A percentile compares a stretch with the other conserved stretches of the same genome.
Evolutionary conservation across 208 protist genomes (phyloP).

Genomic region (Wallacemonas rigidus): DNA sequence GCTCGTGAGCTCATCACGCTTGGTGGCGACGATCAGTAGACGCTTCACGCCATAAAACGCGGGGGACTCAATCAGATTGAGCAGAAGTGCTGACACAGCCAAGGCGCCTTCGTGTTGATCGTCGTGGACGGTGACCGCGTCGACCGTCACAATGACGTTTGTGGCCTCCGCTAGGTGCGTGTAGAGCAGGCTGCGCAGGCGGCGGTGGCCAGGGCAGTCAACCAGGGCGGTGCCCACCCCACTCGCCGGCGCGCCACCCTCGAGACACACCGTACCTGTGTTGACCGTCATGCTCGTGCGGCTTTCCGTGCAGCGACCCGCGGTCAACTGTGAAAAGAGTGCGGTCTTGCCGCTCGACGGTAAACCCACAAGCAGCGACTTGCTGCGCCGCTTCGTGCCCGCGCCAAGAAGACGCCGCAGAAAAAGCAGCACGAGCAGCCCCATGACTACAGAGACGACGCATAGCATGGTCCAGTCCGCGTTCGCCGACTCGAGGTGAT

Average conservation of each 20-base stretch:
- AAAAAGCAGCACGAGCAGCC: constrained; percentile 27
- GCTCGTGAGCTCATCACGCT: constrained; percentile 83
- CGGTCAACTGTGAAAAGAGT: constrained; percentile 62
- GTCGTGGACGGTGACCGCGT: constrained; percentile 78
- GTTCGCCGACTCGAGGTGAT: not conserved
- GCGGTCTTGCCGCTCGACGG: constrained; percentile 78
- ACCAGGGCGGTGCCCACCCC: constrained; percentile 34
- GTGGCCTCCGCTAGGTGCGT: constrained; percentile 45
- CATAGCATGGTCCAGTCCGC: not conserved
- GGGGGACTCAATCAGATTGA: constrained; percentile 58
- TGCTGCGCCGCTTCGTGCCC: constrained; percentile 18
- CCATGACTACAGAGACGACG: constrained; percentile 10
- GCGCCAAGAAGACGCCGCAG: constrained; percentile 10
- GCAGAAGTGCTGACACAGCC: constrained; percentile 73
- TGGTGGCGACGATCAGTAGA: constrained; percentile 76
- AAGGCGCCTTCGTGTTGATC: constrained; percentile 64
- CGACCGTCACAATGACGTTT: constrained; percentile 72
- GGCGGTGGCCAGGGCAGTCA: constrained; percentile 82
- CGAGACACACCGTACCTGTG: constrained; percentile 20
- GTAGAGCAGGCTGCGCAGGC: constrained; percentile 56
- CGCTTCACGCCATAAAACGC: constrained; percentile 67
- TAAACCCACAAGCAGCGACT: constrained; percentile 64
- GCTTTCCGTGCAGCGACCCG: constrained; percentile 20
- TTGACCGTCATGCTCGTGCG: constrained; percentile 79
- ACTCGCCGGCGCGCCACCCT: not conserved